A percentile compares a stretch with the other conserved stretches of the same genome.
Conservation (phyloP, 257 asterid genomes). For the Solanum boliviense region DNA sequence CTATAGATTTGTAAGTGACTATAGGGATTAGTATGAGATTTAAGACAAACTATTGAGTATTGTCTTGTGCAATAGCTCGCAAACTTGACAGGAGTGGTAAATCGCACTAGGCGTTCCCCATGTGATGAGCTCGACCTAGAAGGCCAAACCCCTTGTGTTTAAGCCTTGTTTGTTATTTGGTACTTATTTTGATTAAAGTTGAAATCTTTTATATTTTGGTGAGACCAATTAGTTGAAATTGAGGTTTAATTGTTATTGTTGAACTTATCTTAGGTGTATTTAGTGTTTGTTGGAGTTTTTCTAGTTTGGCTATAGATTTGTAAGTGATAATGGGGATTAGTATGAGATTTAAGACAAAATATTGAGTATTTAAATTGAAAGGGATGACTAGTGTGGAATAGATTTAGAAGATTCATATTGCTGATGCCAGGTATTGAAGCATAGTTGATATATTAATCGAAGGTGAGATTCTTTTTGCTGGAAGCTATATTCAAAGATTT, state of each 20-base stretch:
- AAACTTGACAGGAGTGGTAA: background rate
- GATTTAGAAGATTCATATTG: background rate
- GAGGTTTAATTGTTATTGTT: background rate
- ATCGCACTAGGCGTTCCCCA: background rate
- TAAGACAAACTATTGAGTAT: background rate
- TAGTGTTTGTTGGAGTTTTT: background rate
- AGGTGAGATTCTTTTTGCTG: background rate
- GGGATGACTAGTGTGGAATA: background rate
- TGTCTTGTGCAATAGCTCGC: background rate
- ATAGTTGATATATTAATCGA: background rate
- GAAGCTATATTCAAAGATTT: background rate
- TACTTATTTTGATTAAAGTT: background rate
- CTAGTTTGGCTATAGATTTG: background rate
- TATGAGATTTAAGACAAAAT: background rate
- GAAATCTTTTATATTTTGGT: background rate
- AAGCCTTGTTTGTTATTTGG: background rate
- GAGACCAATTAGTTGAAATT: background rate
- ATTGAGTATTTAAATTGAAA: background rate
- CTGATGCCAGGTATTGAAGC: background rate
- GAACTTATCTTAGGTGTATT: background rate
- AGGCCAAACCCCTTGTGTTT: background rate
- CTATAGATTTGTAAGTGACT: background rate
- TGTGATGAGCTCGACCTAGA: background rate
- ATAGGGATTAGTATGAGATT: background rate
- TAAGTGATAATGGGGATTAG: background rate